Conservation (phyloP, 306 rosid genomes). For the Ziziphus jujuba region DNA sequence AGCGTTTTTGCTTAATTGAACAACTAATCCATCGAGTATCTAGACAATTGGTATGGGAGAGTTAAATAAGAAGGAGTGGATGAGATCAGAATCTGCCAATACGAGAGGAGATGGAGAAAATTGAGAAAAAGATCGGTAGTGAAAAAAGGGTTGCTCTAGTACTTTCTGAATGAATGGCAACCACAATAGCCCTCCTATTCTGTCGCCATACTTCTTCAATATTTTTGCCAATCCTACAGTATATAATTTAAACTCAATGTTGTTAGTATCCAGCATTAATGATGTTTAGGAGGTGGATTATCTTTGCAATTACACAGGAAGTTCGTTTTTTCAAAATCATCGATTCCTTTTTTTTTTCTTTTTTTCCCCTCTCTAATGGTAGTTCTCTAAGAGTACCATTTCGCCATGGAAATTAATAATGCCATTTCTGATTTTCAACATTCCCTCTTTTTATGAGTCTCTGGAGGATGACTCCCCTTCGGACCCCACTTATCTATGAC, state of each 20-base stretch:
- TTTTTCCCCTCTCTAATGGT: no score
- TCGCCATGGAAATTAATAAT: slow-evolving; percentile 93
- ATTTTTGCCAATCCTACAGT: slow-evolving; percentile 77
- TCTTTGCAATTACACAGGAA: no score
- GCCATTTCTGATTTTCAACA: slow-evolving; percentile 64
- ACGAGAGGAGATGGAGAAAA: slow-evolving; percentile 86
- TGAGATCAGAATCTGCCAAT: slow-evolving; percentile 64
- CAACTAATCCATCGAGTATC: no score
- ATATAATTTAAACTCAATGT: neutral
- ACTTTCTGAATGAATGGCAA: slow-evolving; percentile 78
- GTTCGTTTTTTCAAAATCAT: no score
- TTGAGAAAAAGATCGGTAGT: slow-evolving; percentile 65
- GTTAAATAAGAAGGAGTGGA: slow-evolving; percentile 52
- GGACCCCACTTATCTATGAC: slow-evolving; percentile 61
- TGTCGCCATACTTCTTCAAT: slow-evolving; percentile 85
- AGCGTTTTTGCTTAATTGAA: neutral
- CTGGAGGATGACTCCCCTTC: slow-evolving; percentile 48
- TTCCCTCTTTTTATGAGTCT: slow-evolving; percentile 44
- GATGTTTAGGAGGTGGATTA: neutral
- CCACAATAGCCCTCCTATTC: slow-evolving; percentile 68
- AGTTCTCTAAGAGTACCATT: slow-evolving; percentile 85
- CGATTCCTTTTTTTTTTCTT: no score
- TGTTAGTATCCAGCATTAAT: neutral
- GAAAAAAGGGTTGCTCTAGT: slow-evolving; percentile 70
- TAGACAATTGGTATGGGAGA: slow-evolving; percentile 59